Conservation (phyloP, 768 basidiomycete genomes). For the Termitomyces sp. region DNA sequence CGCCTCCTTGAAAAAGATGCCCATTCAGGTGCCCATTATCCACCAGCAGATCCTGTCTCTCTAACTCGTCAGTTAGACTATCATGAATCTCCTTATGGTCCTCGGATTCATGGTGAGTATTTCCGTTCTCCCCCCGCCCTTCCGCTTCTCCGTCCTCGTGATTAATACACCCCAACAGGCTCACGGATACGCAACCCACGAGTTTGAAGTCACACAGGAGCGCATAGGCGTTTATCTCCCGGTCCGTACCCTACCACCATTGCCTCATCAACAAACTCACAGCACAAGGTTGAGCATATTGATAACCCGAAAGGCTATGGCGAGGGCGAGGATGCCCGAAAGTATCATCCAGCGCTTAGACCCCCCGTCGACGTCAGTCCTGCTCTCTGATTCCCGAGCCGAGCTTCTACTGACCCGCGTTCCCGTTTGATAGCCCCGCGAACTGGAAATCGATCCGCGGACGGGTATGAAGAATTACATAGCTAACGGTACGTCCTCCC, state of each 20-base stretch:
- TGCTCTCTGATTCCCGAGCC: not conserved
- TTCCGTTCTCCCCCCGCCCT: not conserved
- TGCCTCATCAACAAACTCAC: no score
- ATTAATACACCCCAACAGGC: conserved; percentile 38
- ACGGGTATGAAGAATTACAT: conserved; percentile 98
- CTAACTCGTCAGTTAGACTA: conserved; percentile 45
- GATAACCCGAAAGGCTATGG: conserved; percentile 93
- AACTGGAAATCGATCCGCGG: conserved; percentile 77
- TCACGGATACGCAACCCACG: conserved; percentile 74
- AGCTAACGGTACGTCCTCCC: conserved; percentile 51
- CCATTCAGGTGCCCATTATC: conserved; percentile 47
- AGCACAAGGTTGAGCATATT: conserved; percentile 69
- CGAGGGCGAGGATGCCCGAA: conserved; percentile 74
- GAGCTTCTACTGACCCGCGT: not conserved
- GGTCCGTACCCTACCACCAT: conserved; percentile 30
- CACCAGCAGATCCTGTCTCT: not conserved
- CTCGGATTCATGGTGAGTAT: conserved; percentile 77
- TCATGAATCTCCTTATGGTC: conserved; percentile 84
- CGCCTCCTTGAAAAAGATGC: conserved; percentile 68
- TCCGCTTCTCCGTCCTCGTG: no score
- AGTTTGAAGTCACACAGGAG: conserved; percentile 83
- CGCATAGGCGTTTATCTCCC: conserved; percentile 84
- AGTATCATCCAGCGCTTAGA: conserved; percentile 70
- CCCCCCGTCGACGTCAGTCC: conserved; percentile 69
- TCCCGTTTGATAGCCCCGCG: conserved; percentile 47